phyloP scores from a whole-genome alignment of 257 asterid genomes.

The Mitragyna speciosa region DNA sequence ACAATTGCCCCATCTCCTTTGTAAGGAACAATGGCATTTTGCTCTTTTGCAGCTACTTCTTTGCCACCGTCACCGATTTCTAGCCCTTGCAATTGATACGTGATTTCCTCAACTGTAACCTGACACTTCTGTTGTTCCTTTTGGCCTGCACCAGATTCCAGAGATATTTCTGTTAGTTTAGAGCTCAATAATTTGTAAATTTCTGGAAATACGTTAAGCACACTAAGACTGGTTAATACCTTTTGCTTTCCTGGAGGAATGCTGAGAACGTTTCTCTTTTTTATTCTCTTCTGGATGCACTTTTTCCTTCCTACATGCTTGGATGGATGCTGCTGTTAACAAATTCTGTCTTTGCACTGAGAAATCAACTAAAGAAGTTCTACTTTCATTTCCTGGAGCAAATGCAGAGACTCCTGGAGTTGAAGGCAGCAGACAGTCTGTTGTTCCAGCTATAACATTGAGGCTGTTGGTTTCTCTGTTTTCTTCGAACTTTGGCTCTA shows the following conservation, averaged over 20 bases:
- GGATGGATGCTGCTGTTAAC: conserved; percentile 35
- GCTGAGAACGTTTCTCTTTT: conserved; percentile 25
- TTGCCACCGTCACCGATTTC: conserved; percentile 34
- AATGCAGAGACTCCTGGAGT: conserved; percentile 22
- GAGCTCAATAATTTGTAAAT: background rate
- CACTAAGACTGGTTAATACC: conserved; percentile 39
- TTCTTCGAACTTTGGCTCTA: conserved; percentile 25
- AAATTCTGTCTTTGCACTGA: conserved; percentile 27
- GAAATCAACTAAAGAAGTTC: conserved; percentile 28
- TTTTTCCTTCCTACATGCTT: conserved; percentile 30
- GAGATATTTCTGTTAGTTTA: background rate
- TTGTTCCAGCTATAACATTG: conserved; percentile 29
- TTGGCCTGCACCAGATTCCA: conserved; percentile 47
- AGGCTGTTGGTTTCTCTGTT: conserved; percentile 32
- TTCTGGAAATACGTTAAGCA: background rate
- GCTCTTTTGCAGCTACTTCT: conserved; percentile 27
- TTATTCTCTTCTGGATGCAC: conserved; percentile 34
- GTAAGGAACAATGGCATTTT: conserved; percentile 69
- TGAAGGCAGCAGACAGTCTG: conserved; percentile 23
- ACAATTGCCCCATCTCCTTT: conserved; percentile 57
- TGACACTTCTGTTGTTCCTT: conserved; percentile 23
- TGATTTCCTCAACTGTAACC: conserved; percentile 44
- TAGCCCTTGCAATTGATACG: conserved; percentile 40
- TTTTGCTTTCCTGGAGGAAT: conserved; percentile 38
- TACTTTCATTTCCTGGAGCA: conserved; percentile 31